These are phyloP conservation scores for Cutaneotrichosporon curvatum DNA, from an alignment of 1,284 basidiomycete genomes.

Conservation along the genomic window DNA sequence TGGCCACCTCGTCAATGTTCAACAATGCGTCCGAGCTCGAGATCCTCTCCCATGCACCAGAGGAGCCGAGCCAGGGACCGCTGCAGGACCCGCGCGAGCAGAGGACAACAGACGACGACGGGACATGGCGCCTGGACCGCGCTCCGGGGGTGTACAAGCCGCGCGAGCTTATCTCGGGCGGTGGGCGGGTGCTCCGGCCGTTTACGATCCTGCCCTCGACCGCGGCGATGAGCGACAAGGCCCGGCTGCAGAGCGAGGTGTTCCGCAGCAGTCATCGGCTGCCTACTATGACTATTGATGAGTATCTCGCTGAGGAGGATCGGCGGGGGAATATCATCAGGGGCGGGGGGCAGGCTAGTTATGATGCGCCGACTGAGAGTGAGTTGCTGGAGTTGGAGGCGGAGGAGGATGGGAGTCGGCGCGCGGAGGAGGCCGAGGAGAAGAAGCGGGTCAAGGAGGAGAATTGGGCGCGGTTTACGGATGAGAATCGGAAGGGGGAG, in stretches of 20 bases:
- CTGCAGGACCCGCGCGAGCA: slow-evolving; percentile 40
- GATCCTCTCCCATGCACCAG: slow-evolving; percentile 42
- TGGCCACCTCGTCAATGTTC: slow-evolving; percentile 62
- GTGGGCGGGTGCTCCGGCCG: slow-evolving; percentile 72
- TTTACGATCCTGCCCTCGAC: slow-evolving; percentile 83
- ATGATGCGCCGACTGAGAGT: slow-evolving; percentile 60
- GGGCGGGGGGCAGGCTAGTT: slow-evolving; percentile 73
- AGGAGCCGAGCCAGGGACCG: slow-evolving; percentile 36
- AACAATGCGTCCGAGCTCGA: slow-evolving; percentile 67
- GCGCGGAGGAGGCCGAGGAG: slow-evolving; percentile 66
- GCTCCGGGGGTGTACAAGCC: slow-evolving; percentile 38
- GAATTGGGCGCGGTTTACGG: slow-evolving; percentile 76
- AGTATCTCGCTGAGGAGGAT: slow-evolving; percentile 82
- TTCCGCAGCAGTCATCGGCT: slow-evolving; percentile 80
- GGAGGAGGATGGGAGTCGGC: slow-evolving; percentile 71
- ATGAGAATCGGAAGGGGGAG: slow-evolving; percentile 69
- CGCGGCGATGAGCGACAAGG: slow-evolving; percentile 52
- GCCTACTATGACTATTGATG: slow-evolving; percentile 94
- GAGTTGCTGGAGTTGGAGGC: slow-evolving; percentile 70
- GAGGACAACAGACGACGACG: slow-evolving; percentile 43
- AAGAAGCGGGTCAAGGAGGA: slow-evolving; percentile 73
- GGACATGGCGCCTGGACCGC: slow-evolving; percentile 70
- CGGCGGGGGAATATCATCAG: slow-evolving; percentile 77
- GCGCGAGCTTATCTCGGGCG: slow-evolving; percentile 60
- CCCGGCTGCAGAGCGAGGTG: slow-evolving; percentile 67